Percentiles rank a stretch among this genome's conserved stretches.
Conservation (phyloP, 2,329 filamentous ascomycete genomes). For the Diaporthe citri region DNA sequence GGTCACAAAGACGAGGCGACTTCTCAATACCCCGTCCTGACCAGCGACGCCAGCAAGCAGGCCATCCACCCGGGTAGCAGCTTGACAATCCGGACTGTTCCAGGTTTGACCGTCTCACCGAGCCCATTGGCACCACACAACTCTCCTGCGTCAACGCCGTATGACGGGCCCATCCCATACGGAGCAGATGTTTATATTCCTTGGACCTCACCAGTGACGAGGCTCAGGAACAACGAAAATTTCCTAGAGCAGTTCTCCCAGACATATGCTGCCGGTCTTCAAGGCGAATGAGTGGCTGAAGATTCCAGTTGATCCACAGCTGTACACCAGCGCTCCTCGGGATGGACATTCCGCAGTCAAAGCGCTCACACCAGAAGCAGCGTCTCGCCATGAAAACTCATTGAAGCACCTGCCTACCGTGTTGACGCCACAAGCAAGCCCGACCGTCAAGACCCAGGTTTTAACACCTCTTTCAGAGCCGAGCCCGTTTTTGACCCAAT, state of each 20-base stretch:
- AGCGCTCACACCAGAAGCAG: conserved; percentile 25
- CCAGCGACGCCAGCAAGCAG: not conserved
- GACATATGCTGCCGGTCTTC: conserved; percentile 38
- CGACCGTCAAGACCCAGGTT: conserved; percentile 33
- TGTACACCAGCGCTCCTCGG: conserved; percentile 17
- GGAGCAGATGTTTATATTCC: conserved; percentile 39
- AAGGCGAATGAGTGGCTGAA: conserved; percentile 38
- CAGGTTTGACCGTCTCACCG: conserved; percentile 34
- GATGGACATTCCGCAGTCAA: conserved; percentile 3
- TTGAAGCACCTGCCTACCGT: conserved; percentile 20
- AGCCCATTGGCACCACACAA: conserved; percentile 27
- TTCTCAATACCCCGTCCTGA: not conserved
- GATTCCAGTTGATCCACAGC: conserved; percentile 41
- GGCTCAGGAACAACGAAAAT: conserved; percentile 44
- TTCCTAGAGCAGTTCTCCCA: conserved; percentile 46
- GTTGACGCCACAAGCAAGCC: conserved; percentile 36
- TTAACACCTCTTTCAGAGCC: conserved; percentile 38
- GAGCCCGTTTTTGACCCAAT: conserved; percentile 32
- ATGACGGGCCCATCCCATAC: conserved; percentile 17
- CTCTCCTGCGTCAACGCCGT: conserved; percentile 20
- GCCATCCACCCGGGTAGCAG: conserved; percentile 10
- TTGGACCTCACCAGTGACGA: conserved; percentile 42
- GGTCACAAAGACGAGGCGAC: conserved; percentile 25
- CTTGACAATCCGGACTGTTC: conserved; percentile 36
- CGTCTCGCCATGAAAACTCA: conserved; percentile 14